Conservation (phyloP, 768 basidiomycete species). For the Phaeotremella fagi region DNA sequence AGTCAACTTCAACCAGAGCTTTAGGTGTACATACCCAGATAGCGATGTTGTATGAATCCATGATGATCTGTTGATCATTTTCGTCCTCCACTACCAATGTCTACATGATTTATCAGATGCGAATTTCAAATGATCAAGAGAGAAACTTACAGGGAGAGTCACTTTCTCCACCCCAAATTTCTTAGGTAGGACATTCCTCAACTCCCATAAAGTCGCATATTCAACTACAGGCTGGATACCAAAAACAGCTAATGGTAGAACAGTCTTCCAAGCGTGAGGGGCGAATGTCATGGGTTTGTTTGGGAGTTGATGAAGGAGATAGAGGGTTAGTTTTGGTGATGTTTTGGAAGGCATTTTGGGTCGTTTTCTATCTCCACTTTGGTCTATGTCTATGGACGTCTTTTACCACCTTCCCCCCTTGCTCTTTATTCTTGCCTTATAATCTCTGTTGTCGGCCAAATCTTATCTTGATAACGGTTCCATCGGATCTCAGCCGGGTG, state of each 20-base stretch:
- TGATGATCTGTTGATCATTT: neutral
- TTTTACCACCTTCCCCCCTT: too few species aligned
- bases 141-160: conserved; percentile 4
- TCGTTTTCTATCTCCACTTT: too few species aligned
- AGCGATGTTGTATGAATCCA: conserved; percentile 6
- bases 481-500: too few species aligned
- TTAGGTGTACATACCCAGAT: conserved; percentile 1
- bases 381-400: too few species aligned
- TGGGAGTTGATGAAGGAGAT: conserved; percentile 1
- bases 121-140: too few species aligned
- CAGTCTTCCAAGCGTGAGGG: conserved; percentile 8
- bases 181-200: conserved; percentile 3
- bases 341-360: too few species aligned
- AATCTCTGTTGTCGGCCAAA: too few species aligned
- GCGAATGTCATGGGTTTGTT: conserved; percentile 10
- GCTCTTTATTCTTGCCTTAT: too few species aligned
- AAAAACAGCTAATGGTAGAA: neutral
- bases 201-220: conserved; percentile 2
- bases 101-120: too few species aligned
- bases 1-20: neutral
- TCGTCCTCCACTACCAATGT: neutral
- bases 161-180: conserved; percentile 3
- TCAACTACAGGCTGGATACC: neutral
- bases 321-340: conserved; percentile 1
- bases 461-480: too few species aligned